Percentiles rank a stretch among this genome's conserved stretches.
These are phyloP conservation scores for Beauveria medogensis DNA, from an alignment of 2,329 filamentous ascomycete species.

Conservation along the genomic window DNA sequence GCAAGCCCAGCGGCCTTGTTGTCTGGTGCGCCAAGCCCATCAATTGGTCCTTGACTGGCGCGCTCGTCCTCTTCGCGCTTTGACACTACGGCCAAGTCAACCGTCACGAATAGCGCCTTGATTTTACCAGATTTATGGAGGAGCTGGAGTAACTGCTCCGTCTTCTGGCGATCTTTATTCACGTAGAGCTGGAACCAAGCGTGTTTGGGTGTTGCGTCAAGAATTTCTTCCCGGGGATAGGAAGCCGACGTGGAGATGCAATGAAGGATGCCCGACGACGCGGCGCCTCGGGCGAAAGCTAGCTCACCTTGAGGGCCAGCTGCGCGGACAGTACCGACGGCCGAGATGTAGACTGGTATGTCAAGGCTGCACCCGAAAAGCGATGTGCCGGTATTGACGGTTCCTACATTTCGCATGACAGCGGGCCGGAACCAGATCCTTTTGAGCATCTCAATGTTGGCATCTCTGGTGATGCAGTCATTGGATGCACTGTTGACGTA, in stretches of 20 bases:
- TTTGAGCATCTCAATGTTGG: conserved; percentile 14
- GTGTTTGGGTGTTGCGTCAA: conserved; percentile 1
- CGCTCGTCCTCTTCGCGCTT: conserved; percentile 17
- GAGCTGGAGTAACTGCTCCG: background rate
- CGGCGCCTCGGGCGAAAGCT: conserved; percentile 14
- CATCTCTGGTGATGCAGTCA: conserved; percentile 19
- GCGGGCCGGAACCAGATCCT: conserved; percentile 19
- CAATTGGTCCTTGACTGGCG: background rate
- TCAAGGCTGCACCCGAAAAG: conserved; percentile 17
- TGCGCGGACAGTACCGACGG: conserved; percentile 15
- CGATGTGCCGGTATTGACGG: conserved; percentile 12
- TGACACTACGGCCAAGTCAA: conserved; percentile 5
- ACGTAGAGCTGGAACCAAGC: conserved; percentile 15
- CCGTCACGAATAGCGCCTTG: conserved; percentile 12
- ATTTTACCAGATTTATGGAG: conserved; percentile 3
- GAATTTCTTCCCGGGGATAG: conserved; percentile 10
- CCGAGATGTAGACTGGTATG: conserved; percentile 17
- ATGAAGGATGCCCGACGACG: conserved; percentile 3
- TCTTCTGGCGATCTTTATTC: conserved; percentile 9
- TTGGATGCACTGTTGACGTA: conserved; percentile 20
- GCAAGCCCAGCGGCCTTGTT: conserved; percentile 9
- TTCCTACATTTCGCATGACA: conserved; percentile 17
- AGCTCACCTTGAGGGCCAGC: conserved; percentile 16
- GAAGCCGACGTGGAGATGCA: conserved; percentile 11
- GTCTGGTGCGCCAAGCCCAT: background rate